phyloP scores from a whole-genome alignment of 257 asterid species.

The Penstemon newberryi region DNA sequence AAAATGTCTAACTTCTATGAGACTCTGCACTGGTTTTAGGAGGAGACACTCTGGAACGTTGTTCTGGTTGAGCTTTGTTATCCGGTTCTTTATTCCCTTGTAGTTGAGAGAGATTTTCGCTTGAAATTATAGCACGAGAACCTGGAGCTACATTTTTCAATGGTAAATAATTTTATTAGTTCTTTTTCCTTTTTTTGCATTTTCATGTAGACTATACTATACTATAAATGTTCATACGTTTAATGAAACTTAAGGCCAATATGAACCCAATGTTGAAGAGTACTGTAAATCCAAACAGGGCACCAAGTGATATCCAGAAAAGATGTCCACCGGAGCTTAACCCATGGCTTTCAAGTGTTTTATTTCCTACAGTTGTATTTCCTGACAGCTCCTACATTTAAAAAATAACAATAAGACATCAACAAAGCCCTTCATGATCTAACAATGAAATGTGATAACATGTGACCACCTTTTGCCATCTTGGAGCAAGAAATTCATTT shows the following conservation, averaged over 20 bases:
- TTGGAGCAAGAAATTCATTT: slow-evolving; percentile 66
- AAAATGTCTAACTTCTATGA: slow-evolving; percentile 32
- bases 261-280: slow-evolving; percentile 53
- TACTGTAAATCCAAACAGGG: slow-evolving; percentile 50
- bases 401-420: neutral
- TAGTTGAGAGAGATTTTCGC: slow-evolving; percentile 44
- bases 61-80: slow-evolving; percentile 19
- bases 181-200: no score
- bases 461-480: slow-evolving; percentile 62
- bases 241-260: slow-evolving; percentile 54
- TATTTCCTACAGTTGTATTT: slow-evolving; percentile 52
- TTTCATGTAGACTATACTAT: neutral
- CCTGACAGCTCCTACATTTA: slow-evolving; percentile 28
- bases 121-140: slow-evolving; percentile 69
- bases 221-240: slow-evolving; percentile 40
- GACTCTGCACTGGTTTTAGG: slow-evolving; percentile 25
- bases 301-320: slow-evolving; percentile 63
- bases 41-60: slow-evolving; percentile 19
- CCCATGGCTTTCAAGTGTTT: slow-evolving; percentile 56
- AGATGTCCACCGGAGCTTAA: slow-evolving; percentile 42
- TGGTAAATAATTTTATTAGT: no score
- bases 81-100: slow-evolving; percentile 34
- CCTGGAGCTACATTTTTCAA: slow-evolving; percentile 44
- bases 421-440: slow-evolving; percentile 2
- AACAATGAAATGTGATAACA: neutral